A percentile compares a stretch with the other conserved stretches of the same genome.
phyloP scores from a whole-genome alignment of 2,329 filamentous ascomycete genomes.

The Fusarium mexicanum region DNA sequence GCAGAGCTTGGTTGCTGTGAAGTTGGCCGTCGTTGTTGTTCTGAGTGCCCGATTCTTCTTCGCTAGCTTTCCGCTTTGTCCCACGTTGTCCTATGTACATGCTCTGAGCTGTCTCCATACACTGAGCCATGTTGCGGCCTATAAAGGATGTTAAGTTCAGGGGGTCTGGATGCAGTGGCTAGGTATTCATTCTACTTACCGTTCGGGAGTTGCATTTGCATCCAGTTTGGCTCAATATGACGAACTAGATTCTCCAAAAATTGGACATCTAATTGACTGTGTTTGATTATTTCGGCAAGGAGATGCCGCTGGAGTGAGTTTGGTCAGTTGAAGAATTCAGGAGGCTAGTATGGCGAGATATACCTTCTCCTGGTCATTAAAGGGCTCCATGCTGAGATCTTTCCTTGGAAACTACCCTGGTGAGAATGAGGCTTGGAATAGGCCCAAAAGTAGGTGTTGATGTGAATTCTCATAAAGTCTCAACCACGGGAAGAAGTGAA shows the following conservation, averaged over 20 bases:
- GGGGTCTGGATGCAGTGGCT: not conserved
- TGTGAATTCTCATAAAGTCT: not conserved
- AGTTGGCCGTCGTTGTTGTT: slow-evolving; percentile 21
- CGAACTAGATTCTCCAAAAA: slow-evolving; percentile 59
- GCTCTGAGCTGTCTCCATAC: slow-evolving; percentile 52
- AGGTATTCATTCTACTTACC: slow-evolving; percentile 47
- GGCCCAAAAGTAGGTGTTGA: not conserved
- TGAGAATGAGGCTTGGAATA: not conserved
- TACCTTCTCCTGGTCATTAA: slow-evolving; percentile 65
- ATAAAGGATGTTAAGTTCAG: not conserved
- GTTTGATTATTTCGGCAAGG: slow-evolving; percentile 67
- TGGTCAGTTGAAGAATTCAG: slow-evolving; percentile 6
- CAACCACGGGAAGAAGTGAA: not conserved
- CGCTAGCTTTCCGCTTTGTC: slow-evolving; percentile 45
- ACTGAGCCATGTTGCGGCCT: slow-evolving; percentile 61
- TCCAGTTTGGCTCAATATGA: slow-evolving; percentile 56
- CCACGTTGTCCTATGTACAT: slow-evolving; percentile 48
- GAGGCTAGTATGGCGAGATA: not conserved
- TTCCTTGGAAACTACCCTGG: not conserved
- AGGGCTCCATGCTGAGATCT: slow-evolving; percentile 42
- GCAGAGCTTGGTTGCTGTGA: not conserved
- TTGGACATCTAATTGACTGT: slow-evolving; percentile 59
- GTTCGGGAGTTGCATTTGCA: slow-evolving; percentile 58
- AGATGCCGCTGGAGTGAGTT: slow-evolving; percentile 60
- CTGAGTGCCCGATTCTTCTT: slow-evolving; percentile 48